A percentile compares a stretch with the other conserved stretches of the same genome.
Conservation (phyloP, 345 rosid genomes). For the Citrus sp. region DNA sequence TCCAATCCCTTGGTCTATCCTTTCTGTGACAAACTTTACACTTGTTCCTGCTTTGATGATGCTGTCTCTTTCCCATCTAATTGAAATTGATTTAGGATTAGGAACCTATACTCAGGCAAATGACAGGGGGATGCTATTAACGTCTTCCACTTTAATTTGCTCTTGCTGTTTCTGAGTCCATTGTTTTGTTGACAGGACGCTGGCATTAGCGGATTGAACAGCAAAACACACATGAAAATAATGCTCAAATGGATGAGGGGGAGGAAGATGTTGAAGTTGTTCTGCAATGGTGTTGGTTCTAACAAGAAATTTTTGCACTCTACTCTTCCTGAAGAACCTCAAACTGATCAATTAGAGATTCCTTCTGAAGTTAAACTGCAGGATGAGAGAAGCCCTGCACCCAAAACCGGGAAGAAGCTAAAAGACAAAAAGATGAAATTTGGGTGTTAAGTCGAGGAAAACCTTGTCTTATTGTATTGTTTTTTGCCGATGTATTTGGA, state of each 20-base stretch:
- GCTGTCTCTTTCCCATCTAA: not conserved
- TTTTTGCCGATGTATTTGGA: not conserved
- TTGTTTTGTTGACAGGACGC: constrained; percentile 50
- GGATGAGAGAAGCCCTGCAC: constrained; percentile 24
- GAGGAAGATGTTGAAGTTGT: constrained; percentile 71
- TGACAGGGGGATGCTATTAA: not conserved
- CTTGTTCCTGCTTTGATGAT: not conserved
- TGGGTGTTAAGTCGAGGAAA: not conserved
- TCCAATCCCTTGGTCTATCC: not conserved
- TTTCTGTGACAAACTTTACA: not conserved
- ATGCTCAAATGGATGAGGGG: constrained; percentile 99
- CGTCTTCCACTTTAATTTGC: not conserved
- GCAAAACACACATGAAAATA: constrained; percentile 95
- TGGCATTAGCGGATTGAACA: constrained; percentile 57
- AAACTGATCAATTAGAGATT: constrained; percentile 24
- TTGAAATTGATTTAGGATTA: not conserved
- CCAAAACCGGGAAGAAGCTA: constrained; percentile 13
- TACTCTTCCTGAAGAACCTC: constrained; percentile 69
- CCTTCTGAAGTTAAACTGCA: constrained; percentile 20
- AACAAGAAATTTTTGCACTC: constrained; percentile 71
- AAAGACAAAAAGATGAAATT: constrained; percentile 14
- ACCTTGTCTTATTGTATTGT: not conserved
- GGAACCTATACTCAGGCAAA: not conserved
- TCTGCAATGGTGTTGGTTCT: constrained; percentile 80
- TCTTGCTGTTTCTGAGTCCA: not conserved